phyloP scores from a whole-genome alignment of 2,329 filamentous ascomycete species.

The Fusarium pseudocircinatum region DNA sequence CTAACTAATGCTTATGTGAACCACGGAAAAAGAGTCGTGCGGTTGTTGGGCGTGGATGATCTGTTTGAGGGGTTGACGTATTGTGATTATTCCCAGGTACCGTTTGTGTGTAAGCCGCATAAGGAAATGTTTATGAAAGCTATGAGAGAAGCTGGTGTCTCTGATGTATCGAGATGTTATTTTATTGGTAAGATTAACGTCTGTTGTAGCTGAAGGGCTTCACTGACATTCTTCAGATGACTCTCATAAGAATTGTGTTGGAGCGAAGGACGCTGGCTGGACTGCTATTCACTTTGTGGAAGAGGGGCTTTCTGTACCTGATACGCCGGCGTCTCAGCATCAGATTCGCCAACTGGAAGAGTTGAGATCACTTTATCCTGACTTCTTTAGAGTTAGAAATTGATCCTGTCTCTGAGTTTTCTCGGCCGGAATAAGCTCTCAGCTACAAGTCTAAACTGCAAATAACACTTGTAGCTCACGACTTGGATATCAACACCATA shows the following conservation, averaged over 20 bases:
- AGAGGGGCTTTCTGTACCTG: constrained; percentile 71
- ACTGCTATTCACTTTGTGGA: constrained; percentile 86
- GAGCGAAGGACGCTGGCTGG: constrained; percentile 86
- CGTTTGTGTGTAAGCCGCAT: constrained; percentile 87
- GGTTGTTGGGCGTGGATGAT: constrained; percentile 82
- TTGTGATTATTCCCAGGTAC: constrained; percentile 82
- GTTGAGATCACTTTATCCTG: constrained; percentile 77
- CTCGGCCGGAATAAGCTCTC: too few species aligned
- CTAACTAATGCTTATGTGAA: constrained; percentile 96
- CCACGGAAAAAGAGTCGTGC: constrained; percentile 84
- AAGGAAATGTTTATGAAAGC: constrained; percentile 86
- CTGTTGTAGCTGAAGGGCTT: not conserved
- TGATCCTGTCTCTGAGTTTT: not conserved
- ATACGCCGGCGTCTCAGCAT: constrained; percentile 71
- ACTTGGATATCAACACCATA: too few species aligned
- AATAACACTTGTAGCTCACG: too few species aligned
- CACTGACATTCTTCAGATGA: constrained; percentile 69
- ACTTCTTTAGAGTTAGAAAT: constrained; percentile 75
- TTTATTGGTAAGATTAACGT: constrained; percentile 78
- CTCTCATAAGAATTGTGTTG: constrained; percentile 81
- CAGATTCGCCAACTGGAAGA: constrained; percentile 82
- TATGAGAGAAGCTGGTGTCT: constrained; percentile 81
- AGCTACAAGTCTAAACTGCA: too few species aligned
- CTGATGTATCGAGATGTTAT: constrained; percentile 75
- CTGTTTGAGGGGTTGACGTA: constrained; percentile 94